Conservation (phyloP, 2,329 filamentous ascomycete genomes). For the Xylariaceae sp. region DNA sequence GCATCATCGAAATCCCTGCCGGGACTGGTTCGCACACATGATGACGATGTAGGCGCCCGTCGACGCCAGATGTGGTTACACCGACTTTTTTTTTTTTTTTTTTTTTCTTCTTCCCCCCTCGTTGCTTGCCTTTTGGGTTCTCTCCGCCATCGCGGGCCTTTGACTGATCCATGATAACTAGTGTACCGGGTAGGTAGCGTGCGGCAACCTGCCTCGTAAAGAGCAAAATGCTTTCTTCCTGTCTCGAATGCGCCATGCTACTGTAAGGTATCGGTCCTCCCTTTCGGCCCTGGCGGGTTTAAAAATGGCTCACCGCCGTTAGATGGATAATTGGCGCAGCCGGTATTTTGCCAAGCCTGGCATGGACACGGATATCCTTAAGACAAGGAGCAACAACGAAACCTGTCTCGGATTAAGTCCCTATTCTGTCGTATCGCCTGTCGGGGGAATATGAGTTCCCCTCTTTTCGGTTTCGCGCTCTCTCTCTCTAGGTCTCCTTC, state of each 20-base stretch:
- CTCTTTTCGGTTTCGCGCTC: neutral
- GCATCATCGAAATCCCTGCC: conserved; percentile 12
- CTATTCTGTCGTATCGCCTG: conserved; percentile 12
- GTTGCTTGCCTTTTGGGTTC: neutral
- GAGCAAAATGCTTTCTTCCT: neutral
- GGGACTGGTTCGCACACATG: neutral
- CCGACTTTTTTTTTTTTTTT: conserved; percentile 15
- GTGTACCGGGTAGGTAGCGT: no score
- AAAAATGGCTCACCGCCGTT: conserved; percentile 18
- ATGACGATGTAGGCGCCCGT: conserved; percentile 5
- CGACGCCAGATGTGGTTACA: conserved; percentile 17
- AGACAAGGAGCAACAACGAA: neutral
- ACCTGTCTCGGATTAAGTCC: conserved; percentile 15
- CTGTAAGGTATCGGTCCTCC: conserved; percentile 10
- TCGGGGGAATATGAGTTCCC: conserved; percentile 1
- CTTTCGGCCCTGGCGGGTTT: neutral
- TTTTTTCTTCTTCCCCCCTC: neutral
- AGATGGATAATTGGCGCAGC: conserved; percentile 5
- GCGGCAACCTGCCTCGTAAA: neutral
- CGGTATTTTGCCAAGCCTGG: conserved; percentile 11
- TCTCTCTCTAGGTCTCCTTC: neutral
- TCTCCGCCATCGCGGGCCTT: neutral
- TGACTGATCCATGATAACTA: no score
- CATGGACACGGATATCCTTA: neutral
- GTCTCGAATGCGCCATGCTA: neutral